A percentile compares a stretch with the other conserved stretches of the same genome.
These are phyloP conservation scores for Aspergillus uvarum DNA, from an alignment of 2,329 filamentous ascomycete genomes.

Conservation along the genomic window DNA sequence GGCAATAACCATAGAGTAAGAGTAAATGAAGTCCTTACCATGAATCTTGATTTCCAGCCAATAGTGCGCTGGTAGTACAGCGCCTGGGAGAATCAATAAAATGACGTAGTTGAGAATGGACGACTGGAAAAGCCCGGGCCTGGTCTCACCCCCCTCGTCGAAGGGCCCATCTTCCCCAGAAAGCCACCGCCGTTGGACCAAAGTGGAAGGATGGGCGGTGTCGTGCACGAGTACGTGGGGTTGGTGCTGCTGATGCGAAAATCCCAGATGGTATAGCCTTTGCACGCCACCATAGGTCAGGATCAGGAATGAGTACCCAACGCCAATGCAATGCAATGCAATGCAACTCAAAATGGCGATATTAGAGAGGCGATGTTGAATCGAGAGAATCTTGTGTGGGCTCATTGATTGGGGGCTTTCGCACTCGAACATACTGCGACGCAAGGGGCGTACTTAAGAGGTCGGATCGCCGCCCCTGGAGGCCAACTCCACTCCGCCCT, in stretches of 20 bases:
- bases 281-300: slow-evolving; percentile 7
- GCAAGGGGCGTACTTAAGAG: slow-evolving; percentile 22
- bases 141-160: background rate
- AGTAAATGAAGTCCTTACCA: background rate
- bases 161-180: slow-evolving; percentile 8
- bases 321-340: slow-evolving; percentile 25
- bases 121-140: slow-evolving; percentile 12
- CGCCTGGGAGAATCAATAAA: slow-evolving; percentile 17
- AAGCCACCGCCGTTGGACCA: slow-evolving; percentile 7
- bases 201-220: slow-evolving; percentile 9
- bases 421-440: slow-evolving; percentile 7
- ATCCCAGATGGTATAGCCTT: slow-evolving; percentile 7
- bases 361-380: slow-evolving; percentile 15
- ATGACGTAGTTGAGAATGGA: slow-evolving; percentile 20
- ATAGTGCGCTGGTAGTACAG: slow-evolving; percentile 3
- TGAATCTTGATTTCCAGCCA: background rate
- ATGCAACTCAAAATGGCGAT: slow-evolving; percentile 25
- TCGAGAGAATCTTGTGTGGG: background rate
- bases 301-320: slow-evolving; percentile 13
- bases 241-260: slow-evolving; percentile 9
- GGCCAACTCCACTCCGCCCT: slow-evolving; percentile 6
- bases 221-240: slow-evolving; percentile 18
- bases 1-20: background rate
- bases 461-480: slow-evolving; percentile 11
- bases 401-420: slow-evolving; percentile 15